Percentiles rank a stretch among this genome's conserved stretches.
These are phyloP conservation scores for Starmerella riodocensis DNA, from an alignment of 805 yeast genomes.

Conservation along the genomic window DNA sequence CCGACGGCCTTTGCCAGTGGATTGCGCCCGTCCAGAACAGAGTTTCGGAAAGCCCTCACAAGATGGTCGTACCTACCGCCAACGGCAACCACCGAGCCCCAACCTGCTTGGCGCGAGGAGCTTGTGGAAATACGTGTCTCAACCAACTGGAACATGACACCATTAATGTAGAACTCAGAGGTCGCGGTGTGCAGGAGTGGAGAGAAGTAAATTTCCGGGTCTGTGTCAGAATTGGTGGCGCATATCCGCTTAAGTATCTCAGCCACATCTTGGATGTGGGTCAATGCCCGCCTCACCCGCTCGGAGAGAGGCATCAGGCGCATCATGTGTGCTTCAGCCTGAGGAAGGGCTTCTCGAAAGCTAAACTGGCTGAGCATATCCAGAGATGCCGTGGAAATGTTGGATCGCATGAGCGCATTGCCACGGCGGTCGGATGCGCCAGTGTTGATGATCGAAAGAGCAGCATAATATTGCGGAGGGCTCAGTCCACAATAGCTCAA, in stretches of 20 bases:
- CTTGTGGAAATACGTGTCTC: slow-evolving; percentile 35
- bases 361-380: slow-evolving; percentile 74
- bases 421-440: slow-evolving; percentile 48
- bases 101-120: slow-evolving; percentile 16
- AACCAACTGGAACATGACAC: slow-evolving; percentile 78
- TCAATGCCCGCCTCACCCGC: slow-evolving; percentile 48
- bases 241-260: slow-evolving; percentile 45
- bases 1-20: slow-evolving; percentile 61
- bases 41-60: slow-evolving; percentile 51
- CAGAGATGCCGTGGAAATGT: slow-evolving; percentile 66
- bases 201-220: slow-evolving; percentile 37
- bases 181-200: slow-evolving; percentile 73
- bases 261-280: slow-evolving; percentile 48
- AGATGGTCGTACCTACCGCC: slow-evolving; percentile 89
- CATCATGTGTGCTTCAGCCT: slow-evolving; percentile 47
- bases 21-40: slow-evolving; percentile 29
- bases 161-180: slow-evolving; percentile 53
- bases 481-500: slow-evolving; percentile 73
- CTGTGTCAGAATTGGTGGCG: slow-evolving; percentile 37
- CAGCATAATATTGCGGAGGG: slow-evolving; percentile 55
- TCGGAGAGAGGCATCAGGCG: slow-evolving; percentile 68
- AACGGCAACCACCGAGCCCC: slow-evolving; percentile 48
- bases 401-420: slow-evolving; percentile 50
- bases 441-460: slow-evolving; percentile 61
- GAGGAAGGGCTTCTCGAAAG: slow-evolving; percentile 54